phyloP scores from a whole-genome alignment of 2,329 filamentous ascomycete species.

The Aspergillus candidus region DNA sequence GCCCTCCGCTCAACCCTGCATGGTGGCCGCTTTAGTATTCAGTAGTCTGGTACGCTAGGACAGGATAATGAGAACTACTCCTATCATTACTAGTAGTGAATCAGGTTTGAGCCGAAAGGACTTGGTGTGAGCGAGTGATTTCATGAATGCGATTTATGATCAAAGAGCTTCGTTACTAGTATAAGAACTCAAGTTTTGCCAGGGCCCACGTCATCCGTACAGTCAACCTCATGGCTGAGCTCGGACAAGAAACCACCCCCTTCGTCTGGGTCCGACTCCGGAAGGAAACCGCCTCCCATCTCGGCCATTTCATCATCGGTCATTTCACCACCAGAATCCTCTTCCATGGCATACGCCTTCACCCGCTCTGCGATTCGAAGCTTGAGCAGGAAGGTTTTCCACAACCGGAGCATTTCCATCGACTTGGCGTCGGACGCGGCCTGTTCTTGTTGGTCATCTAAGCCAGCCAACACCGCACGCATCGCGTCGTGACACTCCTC shows the following conservation, averaged over 20 bases:
- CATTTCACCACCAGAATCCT: constrained; percentile 33
- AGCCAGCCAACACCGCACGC: constrained; percentile 58
- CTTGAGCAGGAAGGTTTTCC: constrained; percentile 56
- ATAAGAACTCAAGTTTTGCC: too few species aligned
- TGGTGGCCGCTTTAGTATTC: too few species aligned
- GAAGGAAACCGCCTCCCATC: constrained; percentile 19
- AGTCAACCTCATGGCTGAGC: constrained; percentile 11
- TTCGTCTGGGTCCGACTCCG: constrained; percentile 4
- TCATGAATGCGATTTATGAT: too few species aligned
- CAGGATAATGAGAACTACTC: too few species aligned
- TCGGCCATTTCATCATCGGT: constrained; percentile 31
- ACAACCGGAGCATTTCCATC: constrained; percentile 47
- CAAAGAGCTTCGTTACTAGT: too few species aligned
- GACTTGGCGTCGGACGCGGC: constrained; percentile 53
- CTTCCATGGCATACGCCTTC: constrained; percentile 47
- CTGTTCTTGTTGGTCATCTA: constrained; percentile 61
- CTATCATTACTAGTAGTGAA: too few species aligned
- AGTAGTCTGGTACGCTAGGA: too few species aligned
- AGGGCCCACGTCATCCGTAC: too few species aligned
- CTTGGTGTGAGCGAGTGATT: too few species aligned
- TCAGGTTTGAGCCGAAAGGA: too few species aligned
- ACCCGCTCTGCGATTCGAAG: constrained; percentile 68
- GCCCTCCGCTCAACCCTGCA: too few species aligned
- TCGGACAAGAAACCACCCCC: constrained; percentile 17
- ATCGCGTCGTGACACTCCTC: constrained; percentile 66